Evolutionary conservation across 148 eudicot species (phyloP).

Genomic region (Spergularia bocconei): DNA sequence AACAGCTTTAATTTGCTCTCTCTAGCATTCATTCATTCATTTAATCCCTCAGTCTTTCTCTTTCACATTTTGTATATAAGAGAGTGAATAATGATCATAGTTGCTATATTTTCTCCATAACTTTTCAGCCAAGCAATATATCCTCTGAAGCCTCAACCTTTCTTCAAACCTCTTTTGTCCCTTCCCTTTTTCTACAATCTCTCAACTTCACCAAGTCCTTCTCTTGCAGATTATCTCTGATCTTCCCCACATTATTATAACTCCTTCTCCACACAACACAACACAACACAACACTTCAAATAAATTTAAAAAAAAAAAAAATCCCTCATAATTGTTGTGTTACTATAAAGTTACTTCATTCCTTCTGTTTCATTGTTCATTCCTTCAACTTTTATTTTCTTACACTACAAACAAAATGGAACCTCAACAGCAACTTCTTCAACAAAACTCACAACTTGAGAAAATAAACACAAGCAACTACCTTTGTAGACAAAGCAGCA

Average conservation of each 20-base stretch:
- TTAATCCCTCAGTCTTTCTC: constrained; percentile 33
- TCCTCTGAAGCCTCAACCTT: constrained; percentile 40
- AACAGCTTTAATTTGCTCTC: constrained; percentile 1
- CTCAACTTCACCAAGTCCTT: constrained; percentile 81
- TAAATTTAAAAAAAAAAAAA: neutral
- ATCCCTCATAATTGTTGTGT: neutral
- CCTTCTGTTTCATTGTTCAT: neutral
- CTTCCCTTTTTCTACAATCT: constrained; percentile 52
- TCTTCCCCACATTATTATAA: constrained; percentile 32
- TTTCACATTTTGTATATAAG: constrained; percentile 19
- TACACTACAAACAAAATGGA: constrained; percentile 33
- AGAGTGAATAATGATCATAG: neutral
- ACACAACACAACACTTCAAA: neutral
- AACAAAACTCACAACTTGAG: constrained; percentile 18
- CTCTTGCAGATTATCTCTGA: constrained; percentile 79
- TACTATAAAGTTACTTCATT: constrained; percentile 11
- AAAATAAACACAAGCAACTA: constrained; percentile 27
- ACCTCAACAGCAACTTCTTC: constrained; percentile 36
- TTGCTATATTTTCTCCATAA: constrained; percentile 36
- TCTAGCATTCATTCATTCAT: constrained; percentile 38
- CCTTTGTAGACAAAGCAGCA: constrained; percentile 73
- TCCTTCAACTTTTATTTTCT: neutral
- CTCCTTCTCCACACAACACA: constrained; percentile 9
- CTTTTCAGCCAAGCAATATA: constrained; percentile 74
- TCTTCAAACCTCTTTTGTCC: constrained; percentile 83